These are phyloP conservation scores for Stemphylium vesicarium DNA, from an alignment of 2,329 filamentous ascomycete species.

Conservation along the genomic window DNA sequence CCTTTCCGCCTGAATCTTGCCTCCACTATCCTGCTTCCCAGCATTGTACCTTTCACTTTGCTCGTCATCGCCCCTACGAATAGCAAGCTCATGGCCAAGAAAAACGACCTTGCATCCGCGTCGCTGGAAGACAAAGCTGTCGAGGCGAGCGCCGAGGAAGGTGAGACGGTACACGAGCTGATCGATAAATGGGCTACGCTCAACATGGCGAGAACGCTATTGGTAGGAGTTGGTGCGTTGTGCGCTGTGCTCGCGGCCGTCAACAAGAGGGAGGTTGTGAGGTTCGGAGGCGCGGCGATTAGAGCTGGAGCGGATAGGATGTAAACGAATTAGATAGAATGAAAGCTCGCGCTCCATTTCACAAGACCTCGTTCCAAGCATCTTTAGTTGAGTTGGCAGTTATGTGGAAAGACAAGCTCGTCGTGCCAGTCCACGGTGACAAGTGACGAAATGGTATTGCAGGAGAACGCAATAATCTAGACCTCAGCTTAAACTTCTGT, in stretches of 20 bases:
- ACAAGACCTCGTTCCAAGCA: too few relatives aligned
- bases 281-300: slow-evolving; percentile 29
- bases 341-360: too few relatives aligned
- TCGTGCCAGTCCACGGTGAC: too few relatives aligned
- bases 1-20: slow-evolving; percentile 54
- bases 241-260: slow-evolving; percentile 36
- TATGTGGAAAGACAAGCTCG: too few relatives aligned
- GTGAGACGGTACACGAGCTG: slow-evolving; percentile 58
- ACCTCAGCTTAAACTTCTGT: background rate
- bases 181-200: slow-evolving; percentile 63
- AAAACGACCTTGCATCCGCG: slow-evolving; percentile 47
- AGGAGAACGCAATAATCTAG: too few relatives aligned
- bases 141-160: slow-evolving; percentile 49
- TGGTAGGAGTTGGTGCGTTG: slow-evolving; percentile 39
- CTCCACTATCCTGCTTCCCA: slow-evolving; percentile 55
- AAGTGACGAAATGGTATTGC: too few relatives aligned
- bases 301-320: slow-evolving; percentile 15
- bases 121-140: slow-evolving; percentile 45
- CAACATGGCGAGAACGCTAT: slow-evolving; percentile 55
- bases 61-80: slow-evolving; percentile 58
- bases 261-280: slow-evolving; percentile 32
- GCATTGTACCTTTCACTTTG: slow-evolving; percentile 61
- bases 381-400: too few relatives aligned
- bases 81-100: slow-evolving; percentile 55
- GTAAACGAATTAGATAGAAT: background rate